Conservation (phyloP, 2,329 filamentous ascomycete species). For the Fusarium odoratissimum region DNA sequence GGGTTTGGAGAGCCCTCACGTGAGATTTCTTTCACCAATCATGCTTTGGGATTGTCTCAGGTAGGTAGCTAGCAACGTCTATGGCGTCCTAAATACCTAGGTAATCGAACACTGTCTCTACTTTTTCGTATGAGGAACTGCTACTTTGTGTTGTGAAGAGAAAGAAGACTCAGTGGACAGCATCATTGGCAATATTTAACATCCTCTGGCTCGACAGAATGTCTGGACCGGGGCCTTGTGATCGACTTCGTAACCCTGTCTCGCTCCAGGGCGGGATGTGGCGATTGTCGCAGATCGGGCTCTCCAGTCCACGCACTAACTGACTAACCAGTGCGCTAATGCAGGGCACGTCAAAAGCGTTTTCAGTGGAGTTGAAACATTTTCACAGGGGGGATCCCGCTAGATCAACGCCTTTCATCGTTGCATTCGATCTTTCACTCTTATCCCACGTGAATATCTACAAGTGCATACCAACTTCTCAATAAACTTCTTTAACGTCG, state of each 20-base stretch:
- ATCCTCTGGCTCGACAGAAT: background rate
- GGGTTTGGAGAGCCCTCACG: background rate
- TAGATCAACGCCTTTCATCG: background rate
- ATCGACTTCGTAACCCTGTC: background rate
- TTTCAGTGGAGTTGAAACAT: slow-evolving; percentile 25
- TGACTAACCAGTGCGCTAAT: slow-evolving; percentile 7
- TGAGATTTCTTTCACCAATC: background rate
- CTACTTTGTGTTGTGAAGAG: too few species aligned
- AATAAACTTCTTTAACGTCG: too few species aligned
- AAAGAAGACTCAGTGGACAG: rapidly evolving
- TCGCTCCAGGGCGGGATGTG: slow-evolving; percentile 1
- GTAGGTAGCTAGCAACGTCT: background rate
- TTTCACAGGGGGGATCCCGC: background rate
- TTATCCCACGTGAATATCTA: background rate
- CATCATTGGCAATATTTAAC: background rate
- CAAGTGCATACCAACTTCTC: too few species aligned
- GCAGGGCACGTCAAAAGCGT: slow-evolving; percentile 3
- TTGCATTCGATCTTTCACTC: background rate
- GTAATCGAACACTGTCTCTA: background rate
- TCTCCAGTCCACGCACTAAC: background rate
- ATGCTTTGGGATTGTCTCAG: background rate
- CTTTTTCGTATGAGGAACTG: rapidly evolving
- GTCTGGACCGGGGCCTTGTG: background rate
- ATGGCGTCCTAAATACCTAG: background rate
- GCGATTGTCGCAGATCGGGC: background rate